Evolutionary conservation across 345 rosid genomes (phyloP).

Genomic region (Lumnitzera racemosa): DNA sequence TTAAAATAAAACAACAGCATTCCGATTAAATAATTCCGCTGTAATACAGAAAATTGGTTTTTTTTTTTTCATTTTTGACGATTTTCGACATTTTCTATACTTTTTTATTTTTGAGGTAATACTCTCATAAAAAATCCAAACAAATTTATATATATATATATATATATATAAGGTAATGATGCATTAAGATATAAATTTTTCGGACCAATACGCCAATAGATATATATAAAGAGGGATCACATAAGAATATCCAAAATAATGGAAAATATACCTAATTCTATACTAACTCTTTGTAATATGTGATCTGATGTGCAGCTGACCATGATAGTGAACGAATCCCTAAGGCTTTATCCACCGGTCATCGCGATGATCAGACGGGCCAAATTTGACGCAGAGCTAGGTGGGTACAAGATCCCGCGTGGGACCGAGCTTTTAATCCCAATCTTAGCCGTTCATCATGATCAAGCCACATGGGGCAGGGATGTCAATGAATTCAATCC

Average conservation of each 20-base stretch:
- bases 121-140: neutral
- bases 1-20: no score
- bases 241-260: no score
- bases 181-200: no score
- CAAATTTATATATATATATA: no score
- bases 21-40: no score
- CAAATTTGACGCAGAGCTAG: conserved; percentile 54
- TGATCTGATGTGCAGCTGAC: conserved; percentile 37
- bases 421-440: conserved; percentile 65
- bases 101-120: neutral
- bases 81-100: conserved; percentile 5
- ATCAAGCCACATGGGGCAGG: conserved; percentile 68
- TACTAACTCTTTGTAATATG: neutral
- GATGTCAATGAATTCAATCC: conserved; percentile 82
- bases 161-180: no score
- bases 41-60: no score
- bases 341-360: conserved; percentile 66
- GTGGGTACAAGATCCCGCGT: conserved; percentile 65
- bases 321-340: conserved; percentile 58
- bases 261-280: neutral
- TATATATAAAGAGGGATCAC: no score
- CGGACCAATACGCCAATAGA: no score
- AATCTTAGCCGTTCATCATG: conserved; percentile 66
- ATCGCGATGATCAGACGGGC: conserved; percentile 67
- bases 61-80: neutral